Percentiles rank a stretch among this genome's conserved stretches.
phyloP scores from a whole-genome alignment of 2,329 filamentous ascomycete genomes.

The Leptosphaerulina australis region DNA sequence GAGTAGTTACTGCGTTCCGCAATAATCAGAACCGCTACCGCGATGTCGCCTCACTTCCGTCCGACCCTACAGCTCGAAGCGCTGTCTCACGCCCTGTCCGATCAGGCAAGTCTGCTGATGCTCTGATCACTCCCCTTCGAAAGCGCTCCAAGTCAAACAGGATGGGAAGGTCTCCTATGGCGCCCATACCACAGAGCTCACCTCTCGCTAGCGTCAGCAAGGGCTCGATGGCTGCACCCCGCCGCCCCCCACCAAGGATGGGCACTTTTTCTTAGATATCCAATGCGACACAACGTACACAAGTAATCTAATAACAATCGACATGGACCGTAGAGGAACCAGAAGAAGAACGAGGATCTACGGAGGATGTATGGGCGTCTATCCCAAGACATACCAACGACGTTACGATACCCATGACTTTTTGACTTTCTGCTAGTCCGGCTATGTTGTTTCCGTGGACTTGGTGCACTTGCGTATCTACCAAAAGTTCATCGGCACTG shows the following conservation, averaged over 20 bases:
- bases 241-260: slow-evolving; percentile 40
- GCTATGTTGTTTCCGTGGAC: slow-evolving; percentile 35
- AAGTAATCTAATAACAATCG: slow-evolving; percentile 9
- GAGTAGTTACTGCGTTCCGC: slow-evolving; percentile 51
- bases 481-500: slow-evolving; percentile 32
- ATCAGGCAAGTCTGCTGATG: slow-evolving; percentile 48
- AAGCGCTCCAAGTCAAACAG: slow-evolving; percentile 43
- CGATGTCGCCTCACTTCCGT: slow-evolving; percentile 46
- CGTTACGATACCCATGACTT: slow-evolving; percentile 47
- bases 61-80: slow-evolving; percentile 44
- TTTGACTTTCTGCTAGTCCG: slow-evolving; percentile 28
- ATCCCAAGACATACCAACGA: slow-evolving; percentile 30
- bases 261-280: slow-evolving; percentile 42
- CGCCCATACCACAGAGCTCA: slow-evolving; percentile 29
- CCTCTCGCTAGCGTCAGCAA: slow-evolving; percentile 41
- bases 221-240: slow-evolving; percentile 35
- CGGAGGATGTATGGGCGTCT: slow-evolving; percentile 23
- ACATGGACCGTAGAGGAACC: slow-evolving; percentile 6
- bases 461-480: slow-evolving; percentile 36
- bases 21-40: slow-evolving; percentile 49
- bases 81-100: slow-evolving; percentile 47
- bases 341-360: slow-evolving; percentile 24
- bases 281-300: neutral
- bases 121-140: slow-evolving; percentile 48
- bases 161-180: slow-evolving; percentile 31